Base-by-base conservation (phyloP, 192 early-diverging fungal genomes). In the Backusella liffmaniae region DNA sequence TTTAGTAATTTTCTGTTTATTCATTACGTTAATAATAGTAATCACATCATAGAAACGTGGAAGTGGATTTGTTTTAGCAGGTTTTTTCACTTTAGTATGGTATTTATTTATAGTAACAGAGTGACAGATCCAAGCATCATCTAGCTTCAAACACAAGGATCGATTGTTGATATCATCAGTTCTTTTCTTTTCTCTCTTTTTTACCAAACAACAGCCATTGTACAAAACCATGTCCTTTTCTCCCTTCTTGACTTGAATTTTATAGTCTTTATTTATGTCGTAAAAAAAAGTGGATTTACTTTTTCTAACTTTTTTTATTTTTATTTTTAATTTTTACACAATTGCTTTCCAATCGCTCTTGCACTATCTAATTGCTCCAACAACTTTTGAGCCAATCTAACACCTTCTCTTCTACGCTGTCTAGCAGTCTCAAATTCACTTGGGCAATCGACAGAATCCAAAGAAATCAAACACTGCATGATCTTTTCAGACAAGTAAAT, bases 321-420 rank as follows among this genome's bases (percentile, higher is more conserved):
- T 26, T 26, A 26, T 26, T 26, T 0, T 15, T 69, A 69, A 23
- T 69, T 69, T 39, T 69, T 69, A 69, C 67, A 69, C 34, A 71
- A 41, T 49, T 49, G 36, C 18, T 49, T 71, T 13, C 41, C 39
- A 49, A 7, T 49, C 2, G 44, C 42, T 71, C 73, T 62, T 13
- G 32, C 13, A 41, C 79, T 86, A 84, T 96, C 95, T 76, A 94
- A 82, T 68, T 87, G 79, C 77, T 96, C 95, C 80, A 96, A 80
- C 83, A 88, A 84, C 59, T 80, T 85, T 82, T 96, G 94, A 30
- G 91, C 85, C 69, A 86, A 83, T 77, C 86, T 83, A 70, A 96
- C 94, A 30, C 90, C 92, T 84, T 94, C 92, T 69, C 91, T 84
- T 81, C 95, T 81, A 81, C 89, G 91, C 78, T 89, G 84, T 35